Base-by-base conservation (phyloP, 2,329 filamentous ascomycete genomes). In the Ceratocystis smalleyi region DNA sequence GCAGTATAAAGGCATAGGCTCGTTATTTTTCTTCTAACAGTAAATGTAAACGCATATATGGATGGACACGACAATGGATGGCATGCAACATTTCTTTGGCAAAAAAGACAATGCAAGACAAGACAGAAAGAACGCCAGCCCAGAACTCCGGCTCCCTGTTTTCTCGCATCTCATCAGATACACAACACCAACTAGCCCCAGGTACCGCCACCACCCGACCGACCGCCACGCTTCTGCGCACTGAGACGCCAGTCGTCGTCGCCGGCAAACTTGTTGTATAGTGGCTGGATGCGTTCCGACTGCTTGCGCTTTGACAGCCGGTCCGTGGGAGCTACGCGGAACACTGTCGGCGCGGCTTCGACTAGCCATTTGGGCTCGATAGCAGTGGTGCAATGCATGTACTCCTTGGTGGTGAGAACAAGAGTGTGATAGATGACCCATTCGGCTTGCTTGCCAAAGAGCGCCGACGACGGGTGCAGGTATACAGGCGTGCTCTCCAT, bases 271-370 rank as follows among this genome's bases (percentile, higher is more conserved):
- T 91, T 88, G 73, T 96, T 96, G 73, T 96, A 91, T 75, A 99
- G 75, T 54, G 94, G 94, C 78, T 96, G 89, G 64, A 99, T 97
- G 65, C 92, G 81, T 79, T 99, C 94, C 0, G 89, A 89, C 79
- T 89, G 87, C 82, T 95, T 94, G 71, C 94, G 79, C 81, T 96
- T 96, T 68, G 87, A 92, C 71, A 99, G 75, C 64, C 83, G 80
- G 72, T 96, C 90, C 43, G 87, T 92, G 0, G 89, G 85, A 19
- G 94, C 92, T 3, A 97, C 90, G 81, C 95, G 96, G 84, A 97
- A 99, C 78, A 97, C 99, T 0, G 91, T 96, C 8, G 95, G 94
- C n/a, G 95, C 94, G 12, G 91, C 92, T 71, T 96, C 91, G 0
- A 97, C 91, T 24, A 99, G 81, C 84, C 84, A 87, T 71, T 95